Base-by-base conservation (phyloP, 768 basidiomycete genomes). In the Suillus discolor region DNA sequence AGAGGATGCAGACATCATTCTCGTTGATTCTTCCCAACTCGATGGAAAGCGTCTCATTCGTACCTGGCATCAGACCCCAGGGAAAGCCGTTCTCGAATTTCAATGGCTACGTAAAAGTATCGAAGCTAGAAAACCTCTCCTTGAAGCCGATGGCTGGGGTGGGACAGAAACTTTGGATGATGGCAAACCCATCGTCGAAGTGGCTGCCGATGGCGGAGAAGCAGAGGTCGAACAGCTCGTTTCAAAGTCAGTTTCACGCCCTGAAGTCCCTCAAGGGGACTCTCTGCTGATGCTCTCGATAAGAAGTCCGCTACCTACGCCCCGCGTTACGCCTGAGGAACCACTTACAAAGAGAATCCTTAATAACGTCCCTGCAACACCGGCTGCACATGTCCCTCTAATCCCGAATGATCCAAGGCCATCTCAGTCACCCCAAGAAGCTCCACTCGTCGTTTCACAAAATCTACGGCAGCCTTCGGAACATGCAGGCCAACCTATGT, bases 221-320 rank as follows among this genome's bases (percentile, higher is more conserved):
- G 76, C 75, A 60, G 81, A 78, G 31, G 82, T 80, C 63, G 79
- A 77, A 65, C 78, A 71, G 67, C 68, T 70, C 63, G 70, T 74
- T 38, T 71, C 75, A 64, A 84, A 85, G 84, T 87, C 79, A 79
- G 85, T 81, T 57, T 28, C 41, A 61, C 55, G 59, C 65, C 53
- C 57, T 36, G 34, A 62, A 51, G 64, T 57, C 65, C 53, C 57
- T 38, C 39, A 62, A 42, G 63, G 54, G 64, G 68, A 61, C 66
- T 28, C 64, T 55, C 63, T 34, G 62, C 62, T 73, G 67, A 76
- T 69, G 16, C 49, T 28, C 31, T 61, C 68, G 57, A 71, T 73
- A 84, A 87, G 84, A 85, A 86, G 85, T 70, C 81, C 84, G 62
- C 72, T 89, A 62, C 88, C 88, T 39, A 89, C 88, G 4, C 89